Evolutionary conservation across 495 filamentous ascomycete genomes (phyloP).

Genomic region (Penicillium antarcticum): DNA sequence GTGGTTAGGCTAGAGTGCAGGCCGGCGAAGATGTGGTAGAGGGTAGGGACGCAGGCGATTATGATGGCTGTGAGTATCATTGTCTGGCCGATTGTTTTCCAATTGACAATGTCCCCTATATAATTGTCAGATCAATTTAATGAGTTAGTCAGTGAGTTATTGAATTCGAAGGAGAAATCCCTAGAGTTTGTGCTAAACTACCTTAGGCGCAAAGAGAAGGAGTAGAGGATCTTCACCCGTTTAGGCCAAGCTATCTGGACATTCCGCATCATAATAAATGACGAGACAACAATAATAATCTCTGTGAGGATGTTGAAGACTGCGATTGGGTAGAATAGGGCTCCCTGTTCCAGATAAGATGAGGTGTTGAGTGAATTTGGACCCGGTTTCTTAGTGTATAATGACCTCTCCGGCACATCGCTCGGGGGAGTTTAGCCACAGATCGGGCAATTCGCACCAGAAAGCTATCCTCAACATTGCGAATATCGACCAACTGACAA

Average conservation of each 20-base stretch:
- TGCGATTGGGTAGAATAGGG: constrained; percentile 20
- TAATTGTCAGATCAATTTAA: constrained; percentile 1
- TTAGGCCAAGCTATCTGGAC: constrained; percentile 20
- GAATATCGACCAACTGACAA: constrained; percentile 17
- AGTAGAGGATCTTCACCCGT: constrained; percentile 22
- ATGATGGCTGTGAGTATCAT: constrained; percentile 29
- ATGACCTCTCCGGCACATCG: constrained; percentile 20
- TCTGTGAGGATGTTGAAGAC: constrained; percentile 25
- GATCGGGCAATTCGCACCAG: constrained; percentile 21
- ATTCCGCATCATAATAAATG: constrained; percentile 26
- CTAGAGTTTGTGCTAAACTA: constrained; percentile 1
- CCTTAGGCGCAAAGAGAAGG: constrained; percentile 19
- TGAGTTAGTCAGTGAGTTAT: background rate
- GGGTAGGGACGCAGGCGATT: constrained; percentile 32
- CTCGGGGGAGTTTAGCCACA: constrained; percentile 23
- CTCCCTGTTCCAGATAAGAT: constrained; percentile 5
- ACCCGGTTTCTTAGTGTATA: background rate
- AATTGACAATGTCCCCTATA: constrained; percentile 16
- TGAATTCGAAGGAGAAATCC: background rate
- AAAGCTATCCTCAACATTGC: constrained; percentile 22
- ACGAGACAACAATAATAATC: constrained; percentile 12
- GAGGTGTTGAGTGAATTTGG: background rate
- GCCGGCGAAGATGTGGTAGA: constrained; percentile 36
- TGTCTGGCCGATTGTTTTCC: constrained; percentile 13
- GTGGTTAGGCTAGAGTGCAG: constrained; percentile 33